Conservation (phyloP, 257 asterid species). For the Nicotiana knightiana region DNA sequence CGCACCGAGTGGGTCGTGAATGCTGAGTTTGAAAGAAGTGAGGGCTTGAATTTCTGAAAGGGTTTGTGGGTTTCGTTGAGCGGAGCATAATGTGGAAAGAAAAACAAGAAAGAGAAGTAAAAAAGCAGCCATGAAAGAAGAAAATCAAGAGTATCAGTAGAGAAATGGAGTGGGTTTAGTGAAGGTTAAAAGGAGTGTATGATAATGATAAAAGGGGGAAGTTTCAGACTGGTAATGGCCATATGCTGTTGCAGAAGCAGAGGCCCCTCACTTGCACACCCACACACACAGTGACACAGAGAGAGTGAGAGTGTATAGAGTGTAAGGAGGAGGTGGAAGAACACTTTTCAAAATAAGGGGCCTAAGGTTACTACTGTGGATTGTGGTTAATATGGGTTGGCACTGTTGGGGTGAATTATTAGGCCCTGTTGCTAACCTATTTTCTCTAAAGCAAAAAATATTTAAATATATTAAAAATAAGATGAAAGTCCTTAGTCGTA, state of each 20-base stretch:
- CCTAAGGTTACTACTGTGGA: background rate
- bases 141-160: background rate
- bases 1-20: constrained; percentile 50
- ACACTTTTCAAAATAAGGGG: constrained; percentile 22
- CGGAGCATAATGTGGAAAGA: constrained; percentile 12
- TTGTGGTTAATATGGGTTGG: constrained; percentile 24
- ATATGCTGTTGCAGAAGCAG: constrained; percentile 13
- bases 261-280: constrained; percentile 7
- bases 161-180: background rate
- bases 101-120: constrained; percentile 17
- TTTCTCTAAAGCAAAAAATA: no score
- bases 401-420: constrained; percentile 36
- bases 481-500: background rate
- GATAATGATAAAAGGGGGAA: background rate
- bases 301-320: background rate
- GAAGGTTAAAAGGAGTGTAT: constrained; percentile 2
- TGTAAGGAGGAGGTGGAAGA: background rate
- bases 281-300: background rate
- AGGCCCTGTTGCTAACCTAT: constrained; percentile 4
- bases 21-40: constrained; percentile 33
- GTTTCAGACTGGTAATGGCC: constrained; percentile 12
- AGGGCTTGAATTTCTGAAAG: constrained; percentile 48
- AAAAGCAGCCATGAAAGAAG: constrained; percentile 13
- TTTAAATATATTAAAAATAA: no score
- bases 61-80: constrained; percentile 20